phyloP scores from a whole-genome alignment of 2,329 filamentous ascomycete genomes.

The Sporothrix mexicana region DNA sequence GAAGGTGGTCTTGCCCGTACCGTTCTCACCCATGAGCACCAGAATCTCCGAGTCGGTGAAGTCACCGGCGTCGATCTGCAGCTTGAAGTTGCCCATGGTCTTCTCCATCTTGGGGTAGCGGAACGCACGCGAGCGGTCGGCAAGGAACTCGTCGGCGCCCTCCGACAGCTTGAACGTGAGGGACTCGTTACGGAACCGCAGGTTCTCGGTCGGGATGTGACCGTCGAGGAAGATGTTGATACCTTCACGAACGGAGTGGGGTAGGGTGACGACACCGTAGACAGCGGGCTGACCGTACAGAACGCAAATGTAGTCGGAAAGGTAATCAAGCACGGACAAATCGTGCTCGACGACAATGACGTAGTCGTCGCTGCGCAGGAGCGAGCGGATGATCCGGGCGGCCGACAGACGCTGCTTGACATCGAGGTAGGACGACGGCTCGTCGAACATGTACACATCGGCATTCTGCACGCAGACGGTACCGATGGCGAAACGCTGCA shows the following conservation, averaged over 20 bases:
- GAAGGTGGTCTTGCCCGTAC: conserved; percentile 97
- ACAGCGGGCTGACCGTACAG: conserved; percentile 94
- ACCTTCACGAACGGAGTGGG: conserved; percentile 94
- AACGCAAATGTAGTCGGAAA: conserved; percentile 97
- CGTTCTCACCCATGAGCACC: conserved; percentile 99
- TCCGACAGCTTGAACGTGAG: conserved; percentile 94
- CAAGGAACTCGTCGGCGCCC: conserved; percentile 83
- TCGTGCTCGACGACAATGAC: conserved; percentile 99
- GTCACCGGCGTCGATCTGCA: conserved; percentile 74
- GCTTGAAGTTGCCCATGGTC: conserved; percentile 81
- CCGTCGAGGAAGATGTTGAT: conserved; percentile 99
- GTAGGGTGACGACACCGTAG: conserved; percentile 96
- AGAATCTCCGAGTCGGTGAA: conserved; percentile 99
- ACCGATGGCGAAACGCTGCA: conserved; percentile 97
- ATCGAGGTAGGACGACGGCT: conserved; percentile 98
- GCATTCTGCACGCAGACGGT: conserved; percentile 94
- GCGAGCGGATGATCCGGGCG: conserved; percentile 87
- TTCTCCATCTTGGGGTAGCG: conserved; percentile 90
- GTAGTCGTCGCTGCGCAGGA: conserved; percentile 88
- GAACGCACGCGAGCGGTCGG: conserved; percentile 85
- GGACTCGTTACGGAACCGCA: conserved; percentile 97
- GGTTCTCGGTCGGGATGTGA: conserved; percentile 93
- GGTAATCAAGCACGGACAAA: conserved; percentile 96
- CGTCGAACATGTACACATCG: conserved; percentile 99
- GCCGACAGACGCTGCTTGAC: conserved; percentile 98